Conservation (phyloP, 257 asterid genomes). For the Nyctanthes arbortristis region DNA sequence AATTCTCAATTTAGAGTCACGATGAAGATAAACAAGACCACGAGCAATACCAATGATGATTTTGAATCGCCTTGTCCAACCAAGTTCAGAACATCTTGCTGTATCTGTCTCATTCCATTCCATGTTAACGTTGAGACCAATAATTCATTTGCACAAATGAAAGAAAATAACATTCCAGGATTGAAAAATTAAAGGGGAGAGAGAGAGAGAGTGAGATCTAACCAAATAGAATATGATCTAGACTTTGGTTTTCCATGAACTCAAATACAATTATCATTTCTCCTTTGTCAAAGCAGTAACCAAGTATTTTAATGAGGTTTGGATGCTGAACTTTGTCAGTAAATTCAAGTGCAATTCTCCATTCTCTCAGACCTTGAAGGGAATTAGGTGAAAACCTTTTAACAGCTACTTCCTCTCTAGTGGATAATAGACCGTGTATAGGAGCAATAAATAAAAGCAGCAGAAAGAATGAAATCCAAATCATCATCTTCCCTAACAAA, state of each 20-base stretch:
- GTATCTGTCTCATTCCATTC: neutral
- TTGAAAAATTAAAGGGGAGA: no score
- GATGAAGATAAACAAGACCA: neutral
- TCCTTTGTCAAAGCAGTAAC: conserved; percentile 26
- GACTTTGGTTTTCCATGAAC: conserved; percentile 25
- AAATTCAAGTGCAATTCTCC: conserved; percentile 10
- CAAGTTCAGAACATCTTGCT: neutral
- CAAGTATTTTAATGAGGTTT: conserved; percentile 29
- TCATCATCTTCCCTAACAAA: no score
- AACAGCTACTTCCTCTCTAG: conserved; percentile 20
- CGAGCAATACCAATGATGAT: no score
- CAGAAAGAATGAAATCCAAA: no score
- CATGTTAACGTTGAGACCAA: no score
- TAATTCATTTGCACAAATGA: no score
- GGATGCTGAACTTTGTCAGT: conserved; percentile 24
- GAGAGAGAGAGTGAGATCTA: no score
- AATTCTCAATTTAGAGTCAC: neutral
- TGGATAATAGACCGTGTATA: conserved; percentile 23
- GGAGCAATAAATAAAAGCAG: no score
- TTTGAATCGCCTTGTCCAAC: neutral
- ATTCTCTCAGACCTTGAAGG: neutral
- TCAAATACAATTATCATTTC: conserved; percentile 22
- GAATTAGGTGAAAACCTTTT: conserved; percentile 19
- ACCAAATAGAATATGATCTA: no score
- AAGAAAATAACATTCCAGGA: neutral